Evolutionary conservation across 345 rosid genomes (phyloP).

Genomic region (Dipteronia dyeriana): DNA sequence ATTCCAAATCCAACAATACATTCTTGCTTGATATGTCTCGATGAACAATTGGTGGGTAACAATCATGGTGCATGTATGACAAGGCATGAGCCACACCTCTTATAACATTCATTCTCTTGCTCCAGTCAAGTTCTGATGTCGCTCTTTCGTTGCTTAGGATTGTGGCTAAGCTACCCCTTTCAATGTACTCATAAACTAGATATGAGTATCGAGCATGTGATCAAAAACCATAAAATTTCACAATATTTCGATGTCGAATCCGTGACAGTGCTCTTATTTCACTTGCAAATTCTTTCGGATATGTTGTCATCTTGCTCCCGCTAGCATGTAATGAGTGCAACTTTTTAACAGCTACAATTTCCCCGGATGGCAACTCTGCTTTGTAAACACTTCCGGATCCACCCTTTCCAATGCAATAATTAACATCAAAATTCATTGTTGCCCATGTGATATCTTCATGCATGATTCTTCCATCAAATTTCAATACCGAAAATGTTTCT

Average conservation of each 20-base stretch:
- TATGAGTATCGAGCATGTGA: conserved; percentile 1
- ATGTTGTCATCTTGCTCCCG: not conserved
- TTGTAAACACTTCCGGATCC: conserved; percentile 9
- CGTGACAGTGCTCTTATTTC: conserved; percentile 21
- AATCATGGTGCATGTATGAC: conserved; percentile 28
- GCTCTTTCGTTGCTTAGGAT: not conserved
- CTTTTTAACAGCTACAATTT: conserved; percentile 15
- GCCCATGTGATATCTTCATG: conserved; percentile 13
- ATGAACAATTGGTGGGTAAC: conserved; percentile 24
- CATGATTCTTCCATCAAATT: conserved; percentile 21
- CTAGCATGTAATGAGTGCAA: not conserved
- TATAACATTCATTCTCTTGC: conserved; percentile 17
- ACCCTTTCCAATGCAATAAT: conserved; percentile 23
- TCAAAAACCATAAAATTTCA: conserved; percentile 1
- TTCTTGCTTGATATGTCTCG: conserved; percentile 33
- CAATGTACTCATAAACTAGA: conserved; percentile 21
- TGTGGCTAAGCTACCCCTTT: conserved; percentile 13
- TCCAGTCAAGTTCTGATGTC: conserved; percentile 14
- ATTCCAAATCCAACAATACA: conserved; percentile 26
- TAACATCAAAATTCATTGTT: conserved; percentile 16
- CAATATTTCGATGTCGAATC: conserved; percentile 3
- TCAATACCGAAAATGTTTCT: not conserved
- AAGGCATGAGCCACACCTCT: conserved; percentile 24
- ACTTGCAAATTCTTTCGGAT: not conserved
- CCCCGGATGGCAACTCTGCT: not conserved